A percentile compares a stretch with the other conserved stretches of the same genome.
Evolutionary conservation across 2,329 filamentous ascomycete species (phyloP).

Genomic region (Fusarium euwallaceae): DNA sequence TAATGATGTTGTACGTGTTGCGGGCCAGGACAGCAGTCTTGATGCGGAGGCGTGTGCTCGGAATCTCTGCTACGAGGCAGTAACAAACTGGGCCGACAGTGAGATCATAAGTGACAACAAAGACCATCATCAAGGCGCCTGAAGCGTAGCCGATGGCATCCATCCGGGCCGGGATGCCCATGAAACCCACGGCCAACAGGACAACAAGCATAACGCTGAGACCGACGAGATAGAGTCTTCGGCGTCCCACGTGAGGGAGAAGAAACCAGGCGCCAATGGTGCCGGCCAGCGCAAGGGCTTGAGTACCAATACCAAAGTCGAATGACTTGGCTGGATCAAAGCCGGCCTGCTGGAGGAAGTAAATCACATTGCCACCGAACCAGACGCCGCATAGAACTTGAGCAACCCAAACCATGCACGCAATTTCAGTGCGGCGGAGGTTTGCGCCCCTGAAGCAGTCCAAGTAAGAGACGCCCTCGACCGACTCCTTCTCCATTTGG

Average conservation of each 20-base stretch:
- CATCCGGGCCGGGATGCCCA: background rate
- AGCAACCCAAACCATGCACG: background rate
- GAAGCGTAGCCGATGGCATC: background rate
- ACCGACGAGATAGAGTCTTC: background rate
- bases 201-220: background rate
- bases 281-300: background rate
- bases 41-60: background rate
- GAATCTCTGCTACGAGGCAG: background rate
- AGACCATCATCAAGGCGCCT: background rate
- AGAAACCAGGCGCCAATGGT: background rate
- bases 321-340: background rate
- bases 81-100: background rate
- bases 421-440: background rate
- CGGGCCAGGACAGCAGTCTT: background rate
- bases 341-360: background rate
- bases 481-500: background rate
- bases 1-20: background rate
- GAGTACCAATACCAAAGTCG: background rate
- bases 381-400: background rate
- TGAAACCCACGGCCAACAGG: background rate
- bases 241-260: background rate
- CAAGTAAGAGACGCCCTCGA: background rate
- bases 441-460: background rate
- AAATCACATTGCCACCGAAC: background rate
- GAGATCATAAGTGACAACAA: background rate